Percentiles rank a stretch among this genome's conserved stretches.
phyloP scores from a whole-genome alignment of 352 stramenopile genomes.

The Globisporangium mamillatum region DNA sequence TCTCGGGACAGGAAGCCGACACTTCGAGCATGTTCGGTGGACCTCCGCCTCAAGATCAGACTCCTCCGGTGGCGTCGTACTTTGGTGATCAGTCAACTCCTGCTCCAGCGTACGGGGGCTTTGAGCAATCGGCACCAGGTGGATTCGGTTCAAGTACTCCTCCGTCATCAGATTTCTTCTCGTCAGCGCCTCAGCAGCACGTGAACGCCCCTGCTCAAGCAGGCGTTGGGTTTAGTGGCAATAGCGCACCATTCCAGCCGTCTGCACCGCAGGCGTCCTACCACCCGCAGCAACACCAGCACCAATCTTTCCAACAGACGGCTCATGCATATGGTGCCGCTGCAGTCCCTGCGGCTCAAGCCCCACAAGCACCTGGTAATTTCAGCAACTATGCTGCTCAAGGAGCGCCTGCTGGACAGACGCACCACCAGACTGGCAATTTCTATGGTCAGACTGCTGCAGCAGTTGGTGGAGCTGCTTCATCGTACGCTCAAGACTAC shows the following conservation, averaged over 20 bases:
- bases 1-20: background rate
- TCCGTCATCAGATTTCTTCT: conserved; percentile 38
- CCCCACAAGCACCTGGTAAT: background rate
- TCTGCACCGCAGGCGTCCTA: conserved; percentile 1
- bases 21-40: conserved; percentile 9
- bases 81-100: conserved; percentile 13
- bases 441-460: conserved; percentile 2
- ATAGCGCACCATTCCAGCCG: conserved; percentile 2
- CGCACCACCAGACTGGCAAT: background rate
- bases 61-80: conserved; percentile 7
- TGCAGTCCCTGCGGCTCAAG: background rate
- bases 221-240: background rate
- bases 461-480: background rate
- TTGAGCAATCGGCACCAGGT: conserved; percentile 18
- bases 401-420: background rate
- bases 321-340: background rate
- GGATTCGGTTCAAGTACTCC: conserved; percentile 13
- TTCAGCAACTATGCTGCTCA: conserved; percentile 9
- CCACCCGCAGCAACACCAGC: conserved; percentile 6
- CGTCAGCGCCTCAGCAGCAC: conserved; percentile 26
- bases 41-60: conserved; percentile 11
- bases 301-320: conserved; percentile 13
- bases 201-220: background rate
- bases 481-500: conserved; percentile 9
- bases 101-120: conserved; percentile 22